Evolutionary conservation across 1,284 basidiomycete genomes (phyloP).

Genomic region (Irpex lacteus): DNA sequence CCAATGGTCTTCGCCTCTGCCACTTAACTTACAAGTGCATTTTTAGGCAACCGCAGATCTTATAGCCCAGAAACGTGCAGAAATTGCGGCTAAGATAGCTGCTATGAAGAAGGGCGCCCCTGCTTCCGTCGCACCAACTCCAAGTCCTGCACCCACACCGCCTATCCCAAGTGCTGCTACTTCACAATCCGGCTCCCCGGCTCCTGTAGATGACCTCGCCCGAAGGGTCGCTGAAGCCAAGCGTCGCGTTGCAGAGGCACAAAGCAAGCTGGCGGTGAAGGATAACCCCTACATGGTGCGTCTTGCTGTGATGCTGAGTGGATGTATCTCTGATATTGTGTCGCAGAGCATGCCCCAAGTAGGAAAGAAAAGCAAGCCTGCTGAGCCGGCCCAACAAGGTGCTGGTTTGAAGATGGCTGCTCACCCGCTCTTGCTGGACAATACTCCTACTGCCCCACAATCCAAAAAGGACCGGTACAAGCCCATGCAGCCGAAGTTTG

Average conservation of each 20-base stretch:
- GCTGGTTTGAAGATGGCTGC: conserved; percentile 87
- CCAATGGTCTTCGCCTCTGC: not conserved
- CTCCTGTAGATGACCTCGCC: conserved; percentile 62
- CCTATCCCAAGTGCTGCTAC: conserved; percentile 25
- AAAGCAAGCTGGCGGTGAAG: conserved; percentile 67
- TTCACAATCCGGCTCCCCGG: conserved; percentile 31
- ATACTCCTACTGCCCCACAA: conserved; percentile 51
- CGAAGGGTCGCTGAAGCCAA: conserved; percentile 77
- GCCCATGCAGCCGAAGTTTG: conserved; percentile 97
- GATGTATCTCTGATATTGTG: not conserved
- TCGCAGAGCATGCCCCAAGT: conserved; percentile 34
- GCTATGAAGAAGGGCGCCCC: conserved; percentile 59
- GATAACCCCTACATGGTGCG: conserved; percentile 83
- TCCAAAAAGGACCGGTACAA: conserved; percentile 90
- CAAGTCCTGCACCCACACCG: conserved; percentile 31
- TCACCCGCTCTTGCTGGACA: conserved; percentile 82
- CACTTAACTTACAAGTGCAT: conserved; percentile 5
- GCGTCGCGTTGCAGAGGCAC: conserved; percentile 74
- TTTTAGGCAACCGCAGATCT: conserved; percentile 54
- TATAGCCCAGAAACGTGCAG: conserved; percentile 79
- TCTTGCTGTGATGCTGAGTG: conserved; percentile 8
- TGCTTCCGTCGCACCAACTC: conserved; percentile 25
- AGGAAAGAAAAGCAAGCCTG: conserved; percentile 47
- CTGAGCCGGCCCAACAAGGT: conserved; percentile 69
- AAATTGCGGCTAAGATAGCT: conserved; percentile 82